phyloP scores from a whole-genome alignment of 2,329 filamentous ascomycete genomes.

The Claviceps maximensis region DNA sequence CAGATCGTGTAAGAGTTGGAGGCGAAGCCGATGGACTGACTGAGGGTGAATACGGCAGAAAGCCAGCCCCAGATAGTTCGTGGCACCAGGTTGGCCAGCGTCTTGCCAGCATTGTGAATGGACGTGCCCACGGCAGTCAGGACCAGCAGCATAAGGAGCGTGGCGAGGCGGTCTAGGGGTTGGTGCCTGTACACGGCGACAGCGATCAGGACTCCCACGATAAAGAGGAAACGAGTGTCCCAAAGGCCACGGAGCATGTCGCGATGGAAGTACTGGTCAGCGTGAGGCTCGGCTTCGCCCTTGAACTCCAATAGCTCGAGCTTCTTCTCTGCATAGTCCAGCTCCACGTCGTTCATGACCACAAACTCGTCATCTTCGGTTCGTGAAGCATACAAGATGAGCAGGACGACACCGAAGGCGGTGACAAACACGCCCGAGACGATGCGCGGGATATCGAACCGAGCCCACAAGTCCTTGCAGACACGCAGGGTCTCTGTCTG shows the following conservation, averaged over 20 bases:
- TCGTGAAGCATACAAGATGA: constrained; percentile 59
- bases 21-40: constrained; percentile 85
- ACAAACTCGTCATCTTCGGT: constrained; percentile 41
- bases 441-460: constrained; percentile 85
- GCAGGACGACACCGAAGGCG: constrained; percentile 49
- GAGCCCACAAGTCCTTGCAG: constrained; percentile 79
- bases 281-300: constrained; percentile 26
- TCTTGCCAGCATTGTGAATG: constrained; percentile 30
- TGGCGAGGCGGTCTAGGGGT: constrained; percentile 22
- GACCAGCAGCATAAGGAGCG: constrained; percentile 23
- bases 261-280: constrained; percentile 21
- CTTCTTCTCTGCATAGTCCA: constrained; percentile 46
- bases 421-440: constrained; percentile 62
- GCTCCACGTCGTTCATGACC: constrained; percentile 40
- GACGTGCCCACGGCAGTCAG: constrained; percentile 29
- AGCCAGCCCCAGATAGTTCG: constrained; percentile 82
- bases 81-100: constrained; percentile 45
- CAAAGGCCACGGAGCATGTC: constrained; percentile 23
- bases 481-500: constrained; percentile 65
- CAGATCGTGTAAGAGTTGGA: constrained; percentile 98
- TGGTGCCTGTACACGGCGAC: constrained; percentile 20
- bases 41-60: constrained; percentile 65
- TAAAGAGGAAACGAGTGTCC: constrained; percentile 21
- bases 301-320: constrained; percentile 33
- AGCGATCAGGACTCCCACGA: constrained; percentile 15